Evolutionary conservation across 345 rosid genomes (phyloP), one percentile per base, ranked within the genome.

Genomic region (Kandelia obovata): DNA sequence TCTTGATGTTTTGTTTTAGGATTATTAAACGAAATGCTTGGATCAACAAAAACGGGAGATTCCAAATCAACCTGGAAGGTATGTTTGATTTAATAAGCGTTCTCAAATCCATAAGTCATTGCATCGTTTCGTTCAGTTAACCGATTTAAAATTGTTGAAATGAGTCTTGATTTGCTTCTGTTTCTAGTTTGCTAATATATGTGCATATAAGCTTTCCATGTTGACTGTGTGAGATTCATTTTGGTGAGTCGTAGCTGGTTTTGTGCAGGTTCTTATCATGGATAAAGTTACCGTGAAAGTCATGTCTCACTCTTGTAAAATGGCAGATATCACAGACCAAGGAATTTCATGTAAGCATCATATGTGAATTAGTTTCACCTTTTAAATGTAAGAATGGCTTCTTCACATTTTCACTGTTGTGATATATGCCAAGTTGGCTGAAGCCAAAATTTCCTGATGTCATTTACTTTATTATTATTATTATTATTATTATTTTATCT

Each of bases 301-400:
- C 17, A 85, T 92, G 95, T 89, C 98, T 49, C 81, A 84, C 66
- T 83, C 94, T 5, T 92, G 98, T 81, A 90, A 88, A 77, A 92
- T 92, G 96, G 87, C 92, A 2, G 98, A 92, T 73, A 92, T 94
- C 76, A 94, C 97, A 7, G 98, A 94, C 75, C 98, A 86, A 81
- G 96, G 98, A 69, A 76, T 94, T 80, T 94, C 98, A 47, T 75
- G 98, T 93, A 85, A 86, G 92, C 46, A n/a, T 35, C 21, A 28
- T 32, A 31, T 5, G 1, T 49, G 4, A 23, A 30, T 34, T 4
- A 60, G 28, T 26, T 53, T 19, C 37, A 35, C n/a, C 28, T 32
- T 16, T 6, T 55, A 3, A 55, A 23, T 23, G 10, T 23, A 23
- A 23, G 28, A 9, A 21, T 56, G 49, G 49, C 49, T 56, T 56